Evolutionary conservation across 1,284 basidiomycete genomes (phyloP).

Genomic region (Agroathelia rolfsii): DNA sequence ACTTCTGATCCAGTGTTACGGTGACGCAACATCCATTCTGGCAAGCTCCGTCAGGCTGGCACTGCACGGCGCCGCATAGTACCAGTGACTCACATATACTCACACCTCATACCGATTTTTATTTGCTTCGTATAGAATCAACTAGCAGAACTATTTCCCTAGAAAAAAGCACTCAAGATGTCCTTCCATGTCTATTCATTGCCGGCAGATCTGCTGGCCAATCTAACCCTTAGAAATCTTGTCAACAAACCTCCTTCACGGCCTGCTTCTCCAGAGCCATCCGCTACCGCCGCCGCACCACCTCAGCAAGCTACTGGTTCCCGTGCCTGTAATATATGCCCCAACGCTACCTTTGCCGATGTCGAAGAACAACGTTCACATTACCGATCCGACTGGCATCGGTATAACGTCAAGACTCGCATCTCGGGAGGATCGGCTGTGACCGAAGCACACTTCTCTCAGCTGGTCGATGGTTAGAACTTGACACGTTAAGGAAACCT

Average conservation of each 20-base stretch:
- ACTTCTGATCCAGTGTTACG: too few species aligned
- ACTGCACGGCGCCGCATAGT: too few species aligned
- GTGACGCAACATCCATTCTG: too few species aligned
- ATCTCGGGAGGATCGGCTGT: constrained; percentile 53
- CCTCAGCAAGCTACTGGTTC: constrained; percentile 21
- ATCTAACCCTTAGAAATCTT: constrained; percentile 54
- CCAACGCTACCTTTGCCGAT: constrained; percentile 58
- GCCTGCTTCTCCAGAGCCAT: constrained; percentile 23
- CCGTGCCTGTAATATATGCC: constrained; percentile 70
- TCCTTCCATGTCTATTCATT: constrained; percentile 52
- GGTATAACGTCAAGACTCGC: constrained; percentile 88
- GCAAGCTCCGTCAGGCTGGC: too few species aligned
- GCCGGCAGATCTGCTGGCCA: constrained; percentile 55
- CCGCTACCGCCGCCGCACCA: constrained; percentile 16
- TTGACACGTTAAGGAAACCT: too few species aligned
- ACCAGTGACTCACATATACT: too few species aligned
- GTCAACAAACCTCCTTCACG: constrained; percentile 28
- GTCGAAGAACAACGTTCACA: constrained; percentile 81
- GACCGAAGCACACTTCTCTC: constrained; percentile 61
- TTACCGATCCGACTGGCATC: constrained; percentile 95
- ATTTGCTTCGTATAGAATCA: too few species aligned
- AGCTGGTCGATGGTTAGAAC: constrained; percentile 65
- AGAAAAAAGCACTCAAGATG: constrained; percentile 7
- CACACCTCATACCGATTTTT: too few species aligned
- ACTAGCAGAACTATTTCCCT: too few species aligned